Evolutionary conservation across 768 basidiomycete species (phyloP).

Genomic region (Boletus reticuloceps): DNA sequence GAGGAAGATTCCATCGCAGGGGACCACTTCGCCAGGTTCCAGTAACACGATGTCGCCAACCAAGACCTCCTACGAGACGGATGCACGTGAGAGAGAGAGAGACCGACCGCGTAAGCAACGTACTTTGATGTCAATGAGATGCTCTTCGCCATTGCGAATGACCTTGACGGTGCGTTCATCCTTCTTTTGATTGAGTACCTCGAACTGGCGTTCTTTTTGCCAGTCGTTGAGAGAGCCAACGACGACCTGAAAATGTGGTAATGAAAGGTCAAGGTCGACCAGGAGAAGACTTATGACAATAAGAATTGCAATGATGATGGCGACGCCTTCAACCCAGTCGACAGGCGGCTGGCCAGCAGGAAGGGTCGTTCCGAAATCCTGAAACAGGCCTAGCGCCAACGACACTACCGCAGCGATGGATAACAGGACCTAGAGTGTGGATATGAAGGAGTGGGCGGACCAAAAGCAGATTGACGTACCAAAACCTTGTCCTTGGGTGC

Average conservation of each 20-base stretch:
- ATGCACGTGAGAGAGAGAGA: background rate
- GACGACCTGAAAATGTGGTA: slow-evolving; percentile 51
- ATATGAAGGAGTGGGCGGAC: slow-evolving; percentile 2
- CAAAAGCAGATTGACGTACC: slow-evolving; percentile 41
- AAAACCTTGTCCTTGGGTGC: slow-evolving; percentile 90
- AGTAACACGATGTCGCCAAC: slow-evolving; percentile 91
- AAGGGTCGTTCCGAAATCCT: slow-evolving; percentile 78
- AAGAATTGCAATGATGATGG: slow-evolving; percentile 71
- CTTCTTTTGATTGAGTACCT: slow-evolving; percentile 87
- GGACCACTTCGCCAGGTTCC: slow-evolving; percentile 94
- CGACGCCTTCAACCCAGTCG: slow-evolving; percentile 96
- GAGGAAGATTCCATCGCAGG: slow-evolving; percentile 94
- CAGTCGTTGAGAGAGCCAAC: slow-evolving; percentile 97
- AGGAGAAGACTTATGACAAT: slow-evolving; percentile 58
- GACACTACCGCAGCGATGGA: slow-evolving; percentile 92
- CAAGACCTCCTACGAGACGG: slow-evolving; percentile 66
- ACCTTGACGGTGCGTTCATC: slow-evolving; percentile 90
- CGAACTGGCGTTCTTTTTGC: slow-evolving; percentile 98
- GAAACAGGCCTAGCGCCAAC: slow-evolving; percentile 89
- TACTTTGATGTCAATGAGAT: slow-evolving; percentile 79
- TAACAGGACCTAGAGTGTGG: slow-evolving; percentile 65
- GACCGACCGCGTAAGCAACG: background rate
- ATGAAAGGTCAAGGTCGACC: background rate
- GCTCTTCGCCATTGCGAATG: slow-evolving; percentile 68
- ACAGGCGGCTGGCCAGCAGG: slow-evolving; percentile 67